Percentiles rank a stretch among this genome's conserved stretches.
These are phyloP conservation scores for Cymbopogon flexuosus DNA, from an alignment of 202 grass and related monocot genomes.

Conservation along the genomic window DNA sequence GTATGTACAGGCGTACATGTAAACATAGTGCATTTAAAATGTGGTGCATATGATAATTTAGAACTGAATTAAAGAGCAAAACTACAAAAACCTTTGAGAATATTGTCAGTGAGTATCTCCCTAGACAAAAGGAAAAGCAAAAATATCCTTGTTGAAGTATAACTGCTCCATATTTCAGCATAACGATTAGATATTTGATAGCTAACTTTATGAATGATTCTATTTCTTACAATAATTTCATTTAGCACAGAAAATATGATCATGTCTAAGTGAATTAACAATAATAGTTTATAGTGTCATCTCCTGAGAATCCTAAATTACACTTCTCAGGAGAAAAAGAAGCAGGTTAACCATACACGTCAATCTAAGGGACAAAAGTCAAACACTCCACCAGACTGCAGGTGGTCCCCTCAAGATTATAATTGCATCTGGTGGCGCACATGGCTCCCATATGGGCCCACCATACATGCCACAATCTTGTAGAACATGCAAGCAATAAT, in stretches of 20 bases:
- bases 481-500: conserved; percentile 39
- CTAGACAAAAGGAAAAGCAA: neutral
- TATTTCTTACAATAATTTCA: neutral
- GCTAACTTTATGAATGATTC: neutral
- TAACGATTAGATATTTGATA: neutral
- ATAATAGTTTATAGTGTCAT: neutral
- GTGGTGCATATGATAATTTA: neutral
- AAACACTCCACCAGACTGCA: conserved; percentile 30
- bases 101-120: neutral
- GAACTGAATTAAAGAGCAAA: neutral
- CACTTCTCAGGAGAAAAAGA: conserved; percentile 15
- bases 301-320: neutral
- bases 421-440: conserved; percentile 42
- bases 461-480: conserved; percentile 30
- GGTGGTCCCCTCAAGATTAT: conserved; percentile 32
- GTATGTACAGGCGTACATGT: neutral
- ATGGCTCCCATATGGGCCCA: conserved; percentile 41
- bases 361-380: conserved; percentile 11
- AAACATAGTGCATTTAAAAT: neutral
- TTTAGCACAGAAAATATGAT: conserved; percentile 20
- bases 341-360: neutral
- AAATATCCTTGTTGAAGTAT: too few relatives aligned
- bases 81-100: neutral
- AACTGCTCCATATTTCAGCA: neutral
- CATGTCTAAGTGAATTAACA: neutral